Evolutionary conservation across 768 basidiomycete genomes (phyloP), one percentile per base, ranked within the genome.

Genomic region (Nevesoporus exiguus): DNA sequence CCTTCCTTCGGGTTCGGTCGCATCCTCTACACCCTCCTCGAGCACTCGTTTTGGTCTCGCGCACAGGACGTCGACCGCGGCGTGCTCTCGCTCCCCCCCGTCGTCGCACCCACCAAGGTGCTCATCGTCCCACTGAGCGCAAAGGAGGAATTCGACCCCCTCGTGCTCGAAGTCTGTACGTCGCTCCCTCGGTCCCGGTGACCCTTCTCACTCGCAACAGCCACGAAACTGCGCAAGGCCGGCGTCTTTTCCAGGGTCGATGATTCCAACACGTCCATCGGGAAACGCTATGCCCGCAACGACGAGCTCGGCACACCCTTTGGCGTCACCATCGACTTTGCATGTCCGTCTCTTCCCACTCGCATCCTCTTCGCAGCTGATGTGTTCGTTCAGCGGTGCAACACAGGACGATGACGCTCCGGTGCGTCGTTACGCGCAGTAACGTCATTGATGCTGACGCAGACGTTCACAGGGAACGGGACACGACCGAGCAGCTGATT

Each of bases 221-320:
- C 95, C 45, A 77, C 82, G 31, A 91, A 94, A 69, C 77, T 98
- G 66, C 88, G 97, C 60, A 80, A 80, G 66, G 88, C 87, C 8
- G 96, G 97, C 56, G 81, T 98, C 49, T 92, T 93, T 67, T 87
- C 91, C 45, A 83, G 94, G 48, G 95, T 98, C 3, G 97, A 98
- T 69, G 96, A 98, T 68, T 98, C 95, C 22, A 90, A 88, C 62
- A 86, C 89, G 31, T 88, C 92, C 8, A 98, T 98, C 66, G 97
- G 97, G 39, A 95, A 91, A 75, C 93, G 96, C 14, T 98, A 98
- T 73, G 85, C 97, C 13, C 84, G 97, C 54, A 99, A 98, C 73
- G 97, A 99, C 73, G 97, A 98, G 74, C 81, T 99, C 42, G 97
- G 97, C 59, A 98, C 97, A 29, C 97, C 97, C 2, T 99, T 88